Percentiles rank a stretch among this genome's conserved stretches.
Evolutionary conservation across 441 rosid species (phyloP).

Genomic region (Gossypium gossypioides): DNA sequence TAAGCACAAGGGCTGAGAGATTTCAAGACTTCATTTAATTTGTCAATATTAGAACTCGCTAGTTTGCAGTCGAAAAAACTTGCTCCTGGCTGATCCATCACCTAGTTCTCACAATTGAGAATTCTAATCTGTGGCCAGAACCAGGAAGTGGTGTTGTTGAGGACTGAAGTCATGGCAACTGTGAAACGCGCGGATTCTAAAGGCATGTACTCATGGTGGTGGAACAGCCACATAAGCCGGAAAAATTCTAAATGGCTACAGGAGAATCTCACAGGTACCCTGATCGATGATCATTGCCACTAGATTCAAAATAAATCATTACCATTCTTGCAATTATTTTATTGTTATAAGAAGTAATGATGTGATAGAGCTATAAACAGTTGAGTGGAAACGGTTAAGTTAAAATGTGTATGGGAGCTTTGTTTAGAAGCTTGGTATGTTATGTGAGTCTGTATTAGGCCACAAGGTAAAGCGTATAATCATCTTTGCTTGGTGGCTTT

Average conservation of each 20-base stretch:
- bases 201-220: constrained; percentile 89
- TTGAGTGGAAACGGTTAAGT: background rate
- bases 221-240: constrained; percentile 91
- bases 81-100: constrained; percentile 9
- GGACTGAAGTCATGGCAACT: constrained; percentile 51
- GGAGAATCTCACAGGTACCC: constrained; percentile 84
- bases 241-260: constrained; percentile 94
- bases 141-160: constrained; percentile 15
- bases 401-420: background rate
- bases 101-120: constrained; percentile 11
- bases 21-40: background rate
- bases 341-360: background rate
- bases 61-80: background rate
- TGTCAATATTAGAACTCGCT: background rate
- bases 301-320: background rate
- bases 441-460: background rate
- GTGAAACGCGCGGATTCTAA: constrained; percentile 32
- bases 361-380: background rate
- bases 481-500: background rate
- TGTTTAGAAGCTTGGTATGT: background rate
- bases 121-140: background rate
- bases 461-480: background rate
- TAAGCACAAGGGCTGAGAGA: constrained; percentile 11
- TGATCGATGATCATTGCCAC: background rate
- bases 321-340: background rate